These are phyloP conservation scores for Citropsis articulata DNA, from an alignment of 345 rosid genomes.

Conservation along the genomic window DNA sequence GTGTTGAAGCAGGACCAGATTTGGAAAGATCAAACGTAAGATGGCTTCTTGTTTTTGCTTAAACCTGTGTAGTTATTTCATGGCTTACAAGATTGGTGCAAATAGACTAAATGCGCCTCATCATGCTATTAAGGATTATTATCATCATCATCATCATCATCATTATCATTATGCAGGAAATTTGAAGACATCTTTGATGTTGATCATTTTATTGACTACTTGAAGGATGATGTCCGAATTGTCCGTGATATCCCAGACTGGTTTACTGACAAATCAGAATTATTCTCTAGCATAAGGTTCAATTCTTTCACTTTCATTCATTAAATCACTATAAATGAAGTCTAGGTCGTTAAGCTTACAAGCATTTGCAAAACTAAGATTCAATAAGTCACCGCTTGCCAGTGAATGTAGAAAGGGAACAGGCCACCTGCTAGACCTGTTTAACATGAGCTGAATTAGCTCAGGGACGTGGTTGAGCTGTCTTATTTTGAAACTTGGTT, in stretches of 20 bases:
- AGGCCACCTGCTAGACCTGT: not conserved
- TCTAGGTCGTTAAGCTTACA: not conserved
- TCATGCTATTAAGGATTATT: not conserved
- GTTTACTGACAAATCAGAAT: slow-evolving; percentile 95
- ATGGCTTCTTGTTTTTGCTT: not conserved
- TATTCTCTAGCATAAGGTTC: slow-evolving; percentile 89
- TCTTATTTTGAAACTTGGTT: not conserved
- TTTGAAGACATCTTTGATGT: slow-evolving; percentile 97
- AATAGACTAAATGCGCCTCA: not conserved
- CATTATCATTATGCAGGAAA: slow-evolving; percentile 45
- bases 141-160: too few relatives aligned
- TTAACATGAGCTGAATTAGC: not conserved
- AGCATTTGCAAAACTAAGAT: not conserved
- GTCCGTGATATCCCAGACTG: slow-evolving; percentile 96
- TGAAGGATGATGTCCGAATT: slow-evolving; percentile 83
- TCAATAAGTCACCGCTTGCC: not conserved
- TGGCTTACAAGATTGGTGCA: not conserved
- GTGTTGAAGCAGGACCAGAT: slow-evolving; percentile 99
- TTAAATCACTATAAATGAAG: not conserved
- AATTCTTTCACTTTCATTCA: not conserved
- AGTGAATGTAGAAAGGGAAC: not conserved
- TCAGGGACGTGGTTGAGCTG: not conserved
- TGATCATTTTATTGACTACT: slow-evolving; percentile 94
- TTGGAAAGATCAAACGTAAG: slow-evolving; percentile 99
- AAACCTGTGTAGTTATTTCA: not conserved